phyloP scores from a whole-genome alignment of 495 filamentous ascomycete species.

The Aspergillus ostianus region DNA sequence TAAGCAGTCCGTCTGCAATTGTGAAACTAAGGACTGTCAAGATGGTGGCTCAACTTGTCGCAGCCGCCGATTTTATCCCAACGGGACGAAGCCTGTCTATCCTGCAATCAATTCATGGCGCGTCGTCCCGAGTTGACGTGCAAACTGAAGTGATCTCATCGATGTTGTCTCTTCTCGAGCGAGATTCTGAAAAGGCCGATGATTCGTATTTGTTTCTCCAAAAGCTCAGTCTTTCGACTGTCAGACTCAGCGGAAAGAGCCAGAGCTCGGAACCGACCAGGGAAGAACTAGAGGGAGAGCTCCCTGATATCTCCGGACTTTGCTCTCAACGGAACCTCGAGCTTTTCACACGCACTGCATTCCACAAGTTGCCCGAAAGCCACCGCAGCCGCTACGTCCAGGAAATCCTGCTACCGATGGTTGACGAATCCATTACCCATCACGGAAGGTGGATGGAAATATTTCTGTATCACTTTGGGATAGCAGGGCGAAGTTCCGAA shows the following conservation, averaged over 20 bases:
- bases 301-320: background rate
- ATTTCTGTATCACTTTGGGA: slow-evolving; percentile 1
- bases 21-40: background rate
- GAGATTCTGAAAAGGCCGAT: background rate
- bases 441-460: slow-evolving; percentile 5
- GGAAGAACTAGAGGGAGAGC: background rate
- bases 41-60: background rate
- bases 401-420: background rate
- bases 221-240: background rate
- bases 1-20: background rate
- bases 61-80: background rate
- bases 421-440: background rate
- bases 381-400: background rate
- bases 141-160: background rate
- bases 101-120: background rate
- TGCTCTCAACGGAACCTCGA: background rate
- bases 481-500: background rate
- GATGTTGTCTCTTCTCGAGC: background rate
- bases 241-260: background rate
- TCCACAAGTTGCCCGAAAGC: background rate
- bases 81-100: background rate
- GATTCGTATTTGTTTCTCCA: background rate
- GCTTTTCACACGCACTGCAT: background rate
- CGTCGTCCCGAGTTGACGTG: background rate
- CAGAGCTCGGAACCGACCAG: background rate